Percentiles rank a stretch among this genome's conserved stretches.
These are phyloP conservation scores for Coprinopsis cinerea DNA, from an alignment of 768 basidiomycete species.

Conservation along the genomic window DNA sequence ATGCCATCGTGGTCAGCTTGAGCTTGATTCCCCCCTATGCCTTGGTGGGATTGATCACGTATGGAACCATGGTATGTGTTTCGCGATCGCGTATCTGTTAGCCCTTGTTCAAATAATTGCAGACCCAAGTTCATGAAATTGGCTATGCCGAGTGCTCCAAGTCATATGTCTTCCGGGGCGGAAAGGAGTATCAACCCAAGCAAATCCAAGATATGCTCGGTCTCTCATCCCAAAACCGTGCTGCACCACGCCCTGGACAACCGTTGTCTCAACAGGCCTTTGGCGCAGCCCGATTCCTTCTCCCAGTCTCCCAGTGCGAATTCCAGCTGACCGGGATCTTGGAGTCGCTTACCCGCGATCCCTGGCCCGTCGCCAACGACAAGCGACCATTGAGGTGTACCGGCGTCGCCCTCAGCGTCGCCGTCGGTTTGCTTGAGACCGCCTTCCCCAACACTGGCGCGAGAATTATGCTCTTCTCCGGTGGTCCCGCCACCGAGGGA, in stretches of 20 bases:
- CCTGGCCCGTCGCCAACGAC: slow-evolving; percentile 96
- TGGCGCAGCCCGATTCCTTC: slow-evolving; percentile 85
- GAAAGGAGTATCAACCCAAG: slow-evolving; percentile 93
- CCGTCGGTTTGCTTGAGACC: slow-evolving; percentile 88
- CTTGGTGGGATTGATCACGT: slow-evolving; percentile 93
- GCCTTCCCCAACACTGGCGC: slow-evolving; percentile 96
- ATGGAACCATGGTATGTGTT: slow-evolving; percentile 83
- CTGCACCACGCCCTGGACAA: slow-evolving; percentile 82
- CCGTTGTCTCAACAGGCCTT: slow-evolving; percentile 74
- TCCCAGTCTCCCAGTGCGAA: slow-evolving; percentile 90
- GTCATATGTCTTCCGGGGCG: slow-evolving; percentile 97
- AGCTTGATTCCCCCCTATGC: slow-evolving; percentile 91
- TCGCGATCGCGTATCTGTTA: background rate
- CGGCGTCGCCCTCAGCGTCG: slow-evolving; percentile 90
- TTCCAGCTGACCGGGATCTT: slow-evolving; percentile 93
- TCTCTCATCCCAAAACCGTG: slow-evolving; percentile 70
- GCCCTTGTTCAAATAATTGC: background rate
- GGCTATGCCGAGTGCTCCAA: slow-evolving; percentile 95
- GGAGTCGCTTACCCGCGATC: slow-evolving; percentile 81
- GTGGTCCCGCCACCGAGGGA: slow-evolving; percentile 93
- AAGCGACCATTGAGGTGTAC: slow-evolving; percentile 92
- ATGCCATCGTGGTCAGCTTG: slow-evolving; percentile 91
- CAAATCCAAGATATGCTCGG: slow-evolving; percentile 99
- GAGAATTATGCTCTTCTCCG: slow-evolving; percentile 92
- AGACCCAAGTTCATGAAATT: slow-evolving; percentile 98